Evolutionary conservation across 345 rosid species (phyloP).

Genomic region (Theobroma cacao): DNA sequence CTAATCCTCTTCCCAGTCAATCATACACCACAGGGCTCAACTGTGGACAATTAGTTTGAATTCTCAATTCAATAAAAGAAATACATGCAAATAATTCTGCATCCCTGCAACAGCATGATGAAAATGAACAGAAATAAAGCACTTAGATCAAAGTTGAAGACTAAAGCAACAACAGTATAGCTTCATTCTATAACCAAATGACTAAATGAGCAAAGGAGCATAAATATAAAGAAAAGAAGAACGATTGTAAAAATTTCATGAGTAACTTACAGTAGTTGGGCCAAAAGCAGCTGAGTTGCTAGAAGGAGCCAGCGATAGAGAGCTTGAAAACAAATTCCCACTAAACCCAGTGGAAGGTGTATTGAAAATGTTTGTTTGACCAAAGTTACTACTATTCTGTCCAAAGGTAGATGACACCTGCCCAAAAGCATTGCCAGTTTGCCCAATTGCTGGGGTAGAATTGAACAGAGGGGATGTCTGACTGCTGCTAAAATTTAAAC

Average conservation of each 20-base stretch:
- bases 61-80: not conserved
- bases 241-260: not conserved
- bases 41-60: not conserved
- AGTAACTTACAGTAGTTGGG: constrained; percentile 54
- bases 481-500: constrained; percentile 33
- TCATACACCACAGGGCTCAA: not conserved
- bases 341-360: constrained; percentile 49
- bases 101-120: not conserved
- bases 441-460: constrained; percentile 46
- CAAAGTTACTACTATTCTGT: constrained; percentile 47
- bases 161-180: not conserved
- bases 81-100: not conserved
- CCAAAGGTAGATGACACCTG: constrained; percentile 50
- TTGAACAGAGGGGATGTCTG: constrained; percentile 62
- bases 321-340: constrained; percentile 46
- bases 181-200: not conserved
- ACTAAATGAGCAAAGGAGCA: not conserved
- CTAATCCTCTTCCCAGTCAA: not conserved
- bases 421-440: constrained; percentile 63
- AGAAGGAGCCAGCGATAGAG: constrained; percentile 45
- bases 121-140: not conserved
- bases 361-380: constrained; percentile 48
- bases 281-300: constrained; percentile 37
- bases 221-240: not conserved
- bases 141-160: not conserved